Evolutionary conservation across 2,329 filamentous ascomycete genomes (phyloP), one percentile per base, ranked within the genome.

Genomic region (Leptodontidium sp.): DNA sequence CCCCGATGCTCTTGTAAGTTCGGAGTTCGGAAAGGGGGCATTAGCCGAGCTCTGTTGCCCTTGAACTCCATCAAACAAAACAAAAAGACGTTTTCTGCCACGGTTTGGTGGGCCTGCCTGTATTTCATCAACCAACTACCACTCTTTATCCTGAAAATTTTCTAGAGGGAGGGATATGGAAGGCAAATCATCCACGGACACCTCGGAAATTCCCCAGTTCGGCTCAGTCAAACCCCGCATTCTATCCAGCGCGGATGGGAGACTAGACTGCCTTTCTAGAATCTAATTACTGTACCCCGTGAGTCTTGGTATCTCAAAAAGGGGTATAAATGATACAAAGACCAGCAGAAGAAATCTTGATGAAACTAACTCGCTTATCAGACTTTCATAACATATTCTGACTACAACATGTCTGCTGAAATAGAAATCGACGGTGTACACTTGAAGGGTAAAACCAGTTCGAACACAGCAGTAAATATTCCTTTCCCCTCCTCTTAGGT

Each of bases 201-300:
- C 38, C 26, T 45, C 12, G 35, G 9, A 12, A 43, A 8, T 43
- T 40, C 21, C 57, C 35, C 7, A 43, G n/a, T 14, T 21, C n/a
- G 35, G 21, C 57, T 59, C 57, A 38, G 21, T 59, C 21, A 2
- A 38, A 59, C 57, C 57, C 57, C 57, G 57, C 57, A 59, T 24
- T 50, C n/a, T 24, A 21, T 21, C 21, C 47, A 50, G 47, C 47
- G 3, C 4, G 47, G 5, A 9, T 11, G 38, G 4, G 6, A 24
- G n/a, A 24, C n/a, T 50, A 50, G 47, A 50, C 47, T 50, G 21
- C 4, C 47, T 24, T 49, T 21, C 47, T 21, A 50, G n/a, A 50
- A 50, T 21, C 17, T 8, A n/a, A 50, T 11, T 24, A 50, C 1
- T n/a, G 21, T 26, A 40, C 45, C 7, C n/a, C 21, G 47, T 21